Percentiles rank a stretch among this genome's conserved stretches.
These are phyloP conservation scores for Collybiopsis confluens DNA, from an alignment of 768 basidiomycete genomes.

Conservation along the genomic window DNA sequence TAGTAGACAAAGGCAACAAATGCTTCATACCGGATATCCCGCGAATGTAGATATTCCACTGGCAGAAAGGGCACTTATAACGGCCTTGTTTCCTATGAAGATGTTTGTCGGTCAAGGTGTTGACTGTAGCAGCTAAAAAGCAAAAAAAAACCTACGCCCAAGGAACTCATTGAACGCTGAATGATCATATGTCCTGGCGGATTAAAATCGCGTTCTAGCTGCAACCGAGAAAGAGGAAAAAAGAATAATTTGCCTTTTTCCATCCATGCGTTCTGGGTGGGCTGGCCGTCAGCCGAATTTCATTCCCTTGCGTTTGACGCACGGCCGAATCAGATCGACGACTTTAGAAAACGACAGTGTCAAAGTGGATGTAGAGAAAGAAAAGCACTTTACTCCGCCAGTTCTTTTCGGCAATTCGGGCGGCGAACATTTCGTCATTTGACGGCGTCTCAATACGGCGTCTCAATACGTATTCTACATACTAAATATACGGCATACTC, in stretches of 20 bases:
- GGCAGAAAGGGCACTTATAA: constrained; percentile 86
- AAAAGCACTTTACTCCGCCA: not conserved
- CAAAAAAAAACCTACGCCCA: constrained; percentile 45
- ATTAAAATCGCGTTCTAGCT: constrained; percentile 17
- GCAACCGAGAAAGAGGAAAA: not conserved
- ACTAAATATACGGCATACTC: not conserved
- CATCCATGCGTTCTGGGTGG: constrained; percentile 72
- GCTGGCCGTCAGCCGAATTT: constrained; percentile 69
- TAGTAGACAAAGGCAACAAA: not conserved
- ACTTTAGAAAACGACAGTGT: constrained; percentile 1
- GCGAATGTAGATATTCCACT: constrained; percentile 91
- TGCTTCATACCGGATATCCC: constrained; percentile 74
- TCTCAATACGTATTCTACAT: not conserved
- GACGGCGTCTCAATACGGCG: no score
- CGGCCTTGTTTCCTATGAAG: constrained; percentile 73
- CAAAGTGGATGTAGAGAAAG: constrained; percentile 6
- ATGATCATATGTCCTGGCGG: constrained; percentile 51
- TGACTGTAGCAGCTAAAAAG: not conserved
- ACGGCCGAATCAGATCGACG: constrained; percentile 9
- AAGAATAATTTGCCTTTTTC: constrained; percentile 49
- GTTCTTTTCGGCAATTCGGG: constrained; percentile 3
- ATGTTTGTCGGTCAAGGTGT: constrained; percentile 14
- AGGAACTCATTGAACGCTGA: constrained; percentile 61
- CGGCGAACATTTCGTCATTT: no score
- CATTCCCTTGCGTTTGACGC: constrained; percentile 58